Evolutionary conservation across 768 basidiomycete genomes (phyloP).

Genomic region (Amanita brunnescens): DNA sequence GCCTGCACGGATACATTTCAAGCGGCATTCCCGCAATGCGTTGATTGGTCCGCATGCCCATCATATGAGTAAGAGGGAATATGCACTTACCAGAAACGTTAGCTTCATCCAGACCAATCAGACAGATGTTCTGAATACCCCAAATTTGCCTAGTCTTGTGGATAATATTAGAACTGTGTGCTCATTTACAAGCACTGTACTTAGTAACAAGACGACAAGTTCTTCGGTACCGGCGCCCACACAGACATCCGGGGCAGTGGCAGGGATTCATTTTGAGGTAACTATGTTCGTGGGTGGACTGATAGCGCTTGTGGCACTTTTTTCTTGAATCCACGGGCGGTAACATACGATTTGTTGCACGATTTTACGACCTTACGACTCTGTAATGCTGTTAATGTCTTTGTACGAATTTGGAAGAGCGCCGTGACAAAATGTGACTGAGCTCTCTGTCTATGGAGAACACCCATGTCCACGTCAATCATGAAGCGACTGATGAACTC

Average conservation of each 20-base stretch:
- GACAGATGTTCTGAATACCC: constrained; percentile 36
- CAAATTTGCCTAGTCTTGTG: constrained; percentile 39
- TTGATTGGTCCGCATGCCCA: constrained; percentile 42
- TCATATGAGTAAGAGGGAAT: neutral
- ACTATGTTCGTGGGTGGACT: neutral
- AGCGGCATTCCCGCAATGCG: constrained; percentile 51
- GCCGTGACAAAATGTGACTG: neutral
- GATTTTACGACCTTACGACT: neutral
- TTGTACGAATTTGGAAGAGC: too few species aligned
- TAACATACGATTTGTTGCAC: neutral
- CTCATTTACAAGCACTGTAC: constrained; percentile 38
- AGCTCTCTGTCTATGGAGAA: too few species aligned
- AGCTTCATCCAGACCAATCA: constrained; percentile 16
- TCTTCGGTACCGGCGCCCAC: constrained; percentile 15
- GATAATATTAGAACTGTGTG: constrained; percentile 45
- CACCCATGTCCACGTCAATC: neutral
- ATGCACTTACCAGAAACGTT: constrained; percentile 33
- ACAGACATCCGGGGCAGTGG: constrained; percentile 15
- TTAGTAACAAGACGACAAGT: constrained; percentile 30
- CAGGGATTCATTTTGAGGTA: neutral
- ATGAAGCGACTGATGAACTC: neutral
- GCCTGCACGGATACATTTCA: constrained; percentile 44
- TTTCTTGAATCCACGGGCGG: neutral
- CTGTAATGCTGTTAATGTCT: neutral
- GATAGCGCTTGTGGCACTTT: neutral